phyloP scores from a whole-genome alignment of 345 rosid species.

The Salix suchowensis region DNA sequence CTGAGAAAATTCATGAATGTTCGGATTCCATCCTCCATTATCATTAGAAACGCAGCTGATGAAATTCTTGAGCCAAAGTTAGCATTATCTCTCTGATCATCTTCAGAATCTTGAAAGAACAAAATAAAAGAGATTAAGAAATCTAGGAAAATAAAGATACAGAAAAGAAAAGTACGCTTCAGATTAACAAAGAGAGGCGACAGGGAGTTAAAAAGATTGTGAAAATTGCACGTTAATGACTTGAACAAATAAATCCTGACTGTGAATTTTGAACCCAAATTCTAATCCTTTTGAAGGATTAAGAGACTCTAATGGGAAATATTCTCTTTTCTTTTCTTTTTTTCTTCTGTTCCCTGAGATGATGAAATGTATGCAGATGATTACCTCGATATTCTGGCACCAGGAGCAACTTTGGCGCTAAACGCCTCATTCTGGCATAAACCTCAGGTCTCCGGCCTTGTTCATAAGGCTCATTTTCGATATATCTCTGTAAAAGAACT shows the following conservation, averaged over 20 bases:
- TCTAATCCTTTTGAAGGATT: not conserved
- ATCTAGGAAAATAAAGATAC: not conserved
- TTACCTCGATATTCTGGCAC: conserved; percentile 91
- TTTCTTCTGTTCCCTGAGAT: not conserved
- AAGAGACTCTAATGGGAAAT: not conserved
- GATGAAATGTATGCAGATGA: not conserved
- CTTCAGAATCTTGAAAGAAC: conserved; percentile 49
- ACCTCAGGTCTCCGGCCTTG: conserved; percentile 91
- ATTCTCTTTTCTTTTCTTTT: not conserved
- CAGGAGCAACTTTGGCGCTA: conserved; percentile 85
- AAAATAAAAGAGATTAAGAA: not conserved
- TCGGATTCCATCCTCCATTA: conserved; percentile 89
- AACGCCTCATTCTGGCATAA: conserved; percentile 84
- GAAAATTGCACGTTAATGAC: too few relatives aligned
- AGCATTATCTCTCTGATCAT: conserved; percentile 48
- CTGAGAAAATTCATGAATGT: conserved; percentile 92
- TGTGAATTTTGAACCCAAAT: not conserved
- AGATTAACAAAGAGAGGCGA: not conserved
- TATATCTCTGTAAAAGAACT: conserved; percentile 77
- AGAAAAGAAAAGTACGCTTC: not conserved
- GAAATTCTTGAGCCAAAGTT: conserved; percentile 62
- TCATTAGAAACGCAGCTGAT: conserved; percentile 68
- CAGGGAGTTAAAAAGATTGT: too few relatives aligned
- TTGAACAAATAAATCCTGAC: too few relatives aligned
- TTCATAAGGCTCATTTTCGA: conserved; percentile 94